Conservation (phyloP, 805 yeast genomes). For the Torulaspora indica region DNA sequence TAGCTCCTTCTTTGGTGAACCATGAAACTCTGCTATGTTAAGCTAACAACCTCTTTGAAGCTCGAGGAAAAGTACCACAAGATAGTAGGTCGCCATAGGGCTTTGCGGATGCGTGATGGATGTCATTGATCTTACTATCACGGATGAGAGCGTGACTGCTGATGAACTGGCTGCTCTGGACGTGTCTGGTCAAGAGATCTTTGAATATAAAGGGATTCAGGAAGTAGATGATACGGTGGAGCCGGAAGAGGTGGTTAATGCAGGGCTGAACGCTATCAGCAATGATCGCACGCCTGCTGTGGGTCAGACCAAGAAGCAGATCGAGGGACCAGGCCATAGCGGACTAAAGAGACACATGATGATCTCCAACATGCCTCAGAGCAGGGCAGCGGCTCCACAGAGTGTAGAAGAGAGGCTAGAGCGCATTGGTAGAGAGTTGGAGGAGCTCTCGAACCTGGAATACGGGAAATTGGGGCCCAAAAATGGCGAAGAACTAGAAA, state of each 20-base stretch:
- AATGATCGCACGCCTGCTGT: not conserved
- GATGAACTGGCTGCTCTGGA: conserved; percentile 4
- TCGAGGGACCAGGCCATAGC: not conserved
- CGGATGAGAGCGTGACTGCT: conserved; percentile 1
- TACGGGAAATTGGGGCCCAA: conserved; percentile 4
- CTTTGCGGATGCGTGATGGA: conserved; percentile 8
- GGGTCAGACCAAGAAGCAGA: not conserved
- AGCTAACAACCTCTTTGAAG: too few relatives aligned
- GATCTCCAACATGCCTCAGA: not conserved
- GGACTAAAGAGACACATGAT: not conserved
- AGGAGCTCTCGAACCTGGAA: conserved; percentile 8
- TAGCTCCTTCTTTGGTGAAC: too few relatives aligned
- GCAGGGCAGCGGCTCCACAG: not conserved
- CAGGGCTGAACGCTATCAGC: not conserved
- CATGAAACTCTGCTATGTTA: too few relatives aligned
- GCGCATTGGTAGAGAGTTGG: conserved; percentile 15
- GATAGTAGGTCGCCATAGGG: too few relatives aligned
- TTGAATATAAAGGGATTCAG: not conserved
- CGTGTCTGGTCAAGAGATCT: conserved; percentile 4
- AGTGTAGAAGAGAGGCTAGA: conserved; percentile 9
- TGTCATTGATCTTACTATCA: conserved; percentile 7
- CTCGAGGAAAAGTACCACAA: too few relatives aligned
- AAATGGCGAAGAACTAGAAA: not conserved
- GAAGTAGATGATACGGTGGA: not conserved
- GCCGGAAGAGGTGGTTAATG: not conserved